Evolutionary conservation across 768 basidiomycete genomes (phyloP).

Genomic region (Amanita rimosa): DNA sequence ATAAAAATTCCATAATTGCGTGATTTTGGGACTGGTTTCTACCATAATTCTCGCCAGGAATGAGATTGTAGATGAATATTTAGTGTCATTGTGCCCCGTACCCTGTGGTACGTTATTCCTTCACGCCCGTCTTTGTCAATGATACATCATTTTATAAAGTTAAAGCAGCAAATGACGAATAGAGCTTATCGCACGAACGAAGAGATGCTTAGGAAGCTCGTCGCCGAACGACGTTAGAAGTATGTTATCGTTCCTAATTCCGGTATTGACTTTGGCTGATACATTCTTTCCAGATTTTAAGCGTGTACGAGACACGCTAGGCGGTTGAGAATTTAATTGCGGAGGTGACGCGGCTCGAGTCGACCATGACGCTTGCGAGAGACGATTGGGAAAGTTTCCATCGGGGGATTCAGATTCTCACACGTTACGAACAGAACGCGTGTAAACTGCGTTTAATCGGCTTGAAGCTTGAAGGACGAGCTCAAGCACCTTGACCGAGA

Average conservation of each 20-base stretch:
- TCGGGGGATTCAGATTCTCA: neutral
- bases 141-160: too few species aligned
- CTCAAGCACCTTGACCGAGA: constrained; percentile 71
- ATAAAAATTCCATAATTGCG: too few species aligned
- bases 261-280: neutral
- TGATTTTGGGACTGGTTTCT: too few species aligned
- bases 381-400: constrained; percentile 67
- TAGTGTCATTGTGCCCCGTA: too few species aligned
- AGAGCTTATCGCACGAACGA: too few species aligned
- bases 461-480: constrained; percentile 74
- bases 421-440: constrained; percentile 41
- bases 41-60: too few species aligned
- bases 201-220: too few species aligned
- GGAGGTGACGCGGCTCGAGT: constrained; percentile 72
- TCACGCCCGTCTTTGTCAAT: too few species aligned
- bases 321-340: constrained; percentile 70
- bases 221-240: constrained; percentile 85
- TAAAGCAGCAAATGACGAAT: too few species aligned
- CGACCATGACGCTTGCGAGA: constrained; percentile 56
- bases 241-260: constrained; percentile 19
- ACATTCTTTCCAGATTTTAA: neutral
- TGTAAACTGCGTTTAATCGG: constrained; percentile 68
- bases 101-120: too few species aligned
- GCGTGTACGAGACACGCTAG: constrained; percentile 55
- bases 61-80: too few species aligned